Conservation (phyloP, 2,329 filamentous ascomycete genomes). For the Trichoderma pleuroti region DNA sequence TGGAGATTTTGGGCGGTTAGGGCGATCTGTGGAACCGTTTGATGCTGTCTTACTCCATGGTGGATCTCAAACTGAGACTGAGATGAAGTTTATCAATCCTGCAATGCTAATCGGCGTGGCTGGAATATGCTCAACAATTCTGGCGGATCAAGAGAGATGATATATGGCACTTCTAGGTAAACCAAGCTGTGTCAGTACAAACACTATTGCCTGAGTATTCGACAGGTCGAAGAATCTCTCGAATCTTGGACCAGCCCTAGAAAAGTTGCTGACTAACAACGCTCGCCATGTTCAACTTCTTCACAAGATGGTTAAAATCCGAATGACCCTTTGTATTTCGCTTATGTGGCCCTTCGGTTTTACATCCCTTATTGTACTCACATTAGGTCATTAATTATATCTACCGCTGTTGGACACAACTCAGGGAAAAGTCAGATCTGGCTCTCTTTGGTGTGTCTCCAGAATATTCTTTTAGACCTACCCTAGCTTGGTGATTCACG, state of each 20-base stretch:
- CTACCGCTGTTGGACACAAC: too few species aligned
- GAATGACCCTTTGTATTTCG: too few species aligned
- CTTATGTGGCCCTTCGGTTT: too few species aligned
- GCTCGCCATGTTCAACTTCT: background rate
- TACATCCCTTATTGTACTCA: fast-evolving
- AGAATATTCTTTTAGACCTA: too few species aligned
- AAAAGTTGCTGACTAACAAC: too few species aligned
- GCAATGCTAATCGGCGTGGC: background rate
- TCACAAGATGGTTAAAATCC: background rate
- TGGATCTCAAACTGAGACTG: background rate
- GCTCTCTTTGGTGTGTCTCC: too few species aligned
- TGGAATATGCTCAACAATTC: background rate
- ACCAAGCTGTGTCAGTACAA: background rate
- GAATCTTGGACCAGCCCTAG: background rate
- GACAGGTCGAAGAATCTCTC: background rate
- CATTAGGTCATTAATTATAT: too few species aligned
- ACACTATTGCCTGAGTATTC: background rate
- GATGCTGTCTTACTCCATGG: background rate
- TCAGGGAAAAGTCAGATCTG: too few species aligned
- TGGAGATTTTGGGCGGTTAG: background rate
- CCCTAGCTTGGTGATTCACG: too few species aligned
- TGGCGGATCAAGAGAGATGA: background rate
- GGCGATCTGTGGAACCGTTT: background rate
- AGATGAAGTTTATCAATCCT: background rate
- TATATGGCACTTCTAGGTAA: background rate